A percentile compares a stretch with the other conserved stretches of the same genome.
Conservation (phyloP, 164 flowering plant genomes). For the Dillenia suffruticosa region DNA sequence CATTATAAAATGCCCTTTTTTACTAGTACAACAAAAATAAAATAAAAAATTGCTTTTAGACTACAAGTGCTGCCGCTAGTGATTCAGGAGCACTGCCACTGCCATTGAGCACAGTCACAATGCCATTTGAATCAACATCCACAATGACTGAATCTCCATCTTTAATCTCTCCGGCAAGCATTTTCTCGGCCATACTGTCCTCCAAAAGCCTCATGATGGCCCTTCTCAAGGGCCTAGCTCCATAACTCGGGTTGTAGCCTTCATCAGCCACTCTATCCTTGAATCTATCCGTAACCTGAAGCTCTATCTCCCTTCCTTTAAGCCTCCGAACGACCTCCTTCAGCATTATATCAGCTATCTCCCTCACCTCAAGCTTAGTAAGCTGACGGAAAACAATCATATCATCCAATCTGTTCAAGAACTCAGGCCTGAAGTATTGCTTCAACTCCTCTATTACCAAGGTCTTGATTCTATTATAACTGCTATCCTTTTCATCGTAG, state of each 20-base stretch:
- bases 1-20: too few relatives aligned
- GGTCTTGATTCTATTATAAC: conserved; percentile 80
- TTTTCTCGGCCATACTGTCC: conserved; percentile 84
- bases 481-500: conserved; percentile 70
- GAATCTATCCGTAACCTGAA: conserved; percentile 79
- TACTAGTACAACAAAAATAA: too few relatives aligned
- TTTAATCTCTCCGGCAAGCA: conserved; percentile 77
- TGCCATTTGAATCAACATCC: conserved; percentile 75
- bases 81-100: conserved; percentile 51
- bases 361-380: conserved; percentile 76
- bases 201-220: conserved; percentile 87
- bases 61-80: too few relatives aligned
- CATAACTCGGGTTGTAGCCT: conserved; percentile 85
- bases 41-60: too few relatives aligned
- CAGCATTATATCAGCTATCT: conserved; percentile 80
- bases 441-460: conserved; percentile 75
- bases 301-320: conserved; percentile 54
- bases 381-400: conserved; percentile 88
- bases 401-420: conserved; percentile 81
- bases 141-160: conserved; percentile 85
- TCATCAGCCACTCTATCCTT: conserved; percentile 74
- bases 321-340: conserved; percentile 72
- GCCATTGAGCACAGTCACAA: conserved; percentile 67
- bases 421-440: conserved; percentile 83
- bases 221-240: conserved; percentile 79